Evolutionary conservation across 2,329 filamentous ascomycete genomes (phyloP).

Genomic region (Colletotrichum nymphaeae): DNA sequence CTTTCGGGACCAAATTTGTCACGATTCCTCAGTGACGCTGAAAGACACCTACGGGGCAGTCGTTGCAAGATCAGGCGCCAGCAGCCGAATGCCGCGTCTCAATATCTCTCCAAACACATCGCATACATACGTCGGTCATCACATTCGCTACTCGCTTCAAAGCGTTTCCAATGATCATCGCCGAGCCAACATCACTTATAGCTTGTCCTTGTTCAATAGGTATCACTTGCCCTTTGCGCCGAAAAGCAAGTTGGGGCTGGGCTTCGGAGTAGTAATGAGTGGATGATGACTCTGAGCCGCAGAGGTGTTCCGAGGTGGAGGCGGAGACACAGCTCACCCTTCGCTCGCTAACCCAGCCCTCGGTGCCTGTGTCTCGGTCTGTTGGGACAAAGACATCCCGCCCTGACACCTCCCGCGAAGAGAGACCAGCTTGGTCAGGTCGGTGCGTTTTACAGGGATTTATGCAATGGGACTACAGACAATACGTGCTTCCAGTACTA

Average conservation of each 20-base stretch:
- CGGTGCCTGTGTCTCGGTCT: background rate
- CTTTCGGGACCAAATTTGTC: background rate
- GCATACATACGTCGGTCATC: background rate
- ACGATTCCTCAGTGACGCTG: background rate
- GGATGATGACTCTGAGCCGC: background rate
- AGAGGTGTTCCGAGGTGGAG: background rate
- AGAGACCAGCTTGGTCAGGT: constrained; percentile 23
- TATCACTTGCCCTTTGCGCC: background rate
- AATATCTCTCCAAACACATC: background rate
- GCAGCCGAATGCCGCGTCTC: background rate
- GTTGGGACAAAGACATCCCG: constrained; percentile 27
- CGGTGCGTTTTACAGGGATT: constrained; percentile 28
- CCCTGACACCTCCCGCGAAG: constrained; percentile 27
- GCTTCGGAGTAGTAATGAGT: background rate
- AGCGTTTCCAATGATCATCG: background rate
- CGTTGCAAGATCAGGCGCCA: constrained; percentile 13
- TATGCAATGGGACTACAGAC: background rate
- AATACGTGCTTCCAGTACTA: background rate
- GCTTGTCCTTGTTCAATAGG: background rate
- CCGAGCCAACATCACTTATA: background rate
- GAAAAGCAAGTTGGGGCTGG: background rate
- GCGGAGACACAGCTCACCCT: background rate
- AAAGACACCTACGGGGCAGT: constrained; percentile 10
- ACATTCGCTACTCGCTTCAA: background rate
- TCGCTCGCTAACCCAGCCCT: background rate